Evolutionary conservation across 305 asterid genomes (phyloP), one percentile per base, ranked within the genome.

Genomic region (Andrographis paniculata): DNA sequence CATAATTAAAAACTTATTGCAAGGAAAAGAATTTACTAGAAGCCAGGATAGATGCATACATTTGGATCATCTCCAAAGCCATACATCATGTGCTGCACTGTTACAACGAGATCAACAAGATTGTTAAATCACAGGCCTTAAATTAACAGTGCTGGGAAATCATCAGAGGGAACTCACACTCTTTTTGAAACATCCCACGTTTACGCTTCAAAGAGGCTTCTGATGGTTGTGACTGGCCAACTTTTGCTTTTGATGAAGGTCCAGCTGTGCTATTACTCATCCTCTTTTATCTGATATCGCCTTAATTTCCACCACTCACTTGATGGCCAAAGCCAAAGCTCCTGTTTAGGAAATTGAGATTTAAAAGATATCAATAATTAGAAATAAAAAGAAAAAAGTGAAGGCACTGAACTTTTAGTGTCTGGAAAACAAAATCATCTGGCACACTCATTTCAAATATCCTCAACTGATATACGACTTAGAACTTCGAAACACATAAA

Each of bases 31-130:
- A 24, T 4, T 23, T 14, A n/a, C 48, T 49, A 38, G 9, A 50
- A 53, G 52, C 24, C 4, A 41, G 45, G 55, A 23, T 64, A 27
- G 41, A 50, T 45, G 47, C 86, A 14, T 75, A 82, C 94, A 53
- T 86, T 86, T 54, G 65, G 62, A 53, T 82, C 96, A 70, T 91
- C 95, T 3, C 94, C 95, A 3, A 80, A 86, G 55, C 98, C 98
- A 60, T 82, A 83, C 95, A 91, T 86, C 96, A 91, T 91, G 58
- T 78, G 96, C 64, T 91, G 94, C 78, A 86, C 94, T 89, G 92
- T 50, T 36, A 54, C 56, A 52, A 17, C 59, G 60, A 64, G 27
- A 33, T 38, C 48, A 64, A 53, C 30, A n/a, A 42, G 55, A 47
- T 18, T 22, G 37, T 38, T 20, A 31, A 33, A 50, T 56, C 49